These are phyloP conservation scores for Pseudozyma pruni DNA, from an alignment of 1,284 basidiomycete species.

Conservation along the genomic window DNA sequence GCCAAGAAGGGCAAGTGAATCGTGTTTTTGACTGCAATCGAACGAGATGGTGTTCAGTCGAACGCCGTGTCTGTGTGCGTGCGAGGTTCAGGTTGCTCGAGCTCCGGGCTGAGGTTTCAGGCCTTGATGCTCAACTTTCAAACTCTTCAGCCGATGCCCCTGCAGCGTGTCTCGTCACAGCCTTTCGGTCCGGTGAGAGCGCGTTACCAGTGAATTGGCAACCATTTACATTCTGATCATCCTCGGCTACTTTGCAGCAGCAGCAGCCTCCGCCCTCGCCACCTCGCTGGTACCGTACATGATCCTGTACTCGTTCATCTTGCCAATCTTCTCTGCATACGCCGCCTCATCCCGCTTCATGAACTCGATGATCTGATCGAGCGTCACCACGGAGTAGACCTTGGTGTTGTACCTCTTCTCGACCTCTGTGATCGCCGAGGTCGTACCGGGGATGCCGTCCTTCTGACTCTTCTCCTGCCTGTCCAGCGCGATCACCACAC, in stretches of 20 bases:
- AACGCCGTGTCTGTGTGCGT: not conserved
- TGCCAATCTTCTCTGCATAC: constrained; percentile 74
- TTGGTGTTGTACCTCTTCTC: constrained; percentile 78
- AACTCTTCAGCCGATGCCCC: too few species aligned
- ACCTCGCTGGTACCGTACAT: constrained; percentile 75
- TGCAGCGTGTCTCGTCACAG: too few species aligned
- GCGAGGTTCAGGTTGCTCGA: too few species aligned
- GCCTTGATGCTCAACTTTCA: too few species aligned
- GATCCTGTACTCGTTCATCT: constrained; percentile 83
- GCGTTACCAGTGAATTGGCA: not conserved
- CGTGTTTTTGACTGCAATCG: not conserved
- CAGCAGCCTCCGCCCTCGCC: constrained; percentile 25
- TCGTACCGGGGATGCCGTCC: constrained; percentile 63
- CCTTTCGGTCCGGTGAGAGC: too few species aligned
- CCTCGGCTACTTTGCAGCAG: constrained; percentile 1
- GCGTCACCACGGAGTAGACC: constrained; percentile 79
- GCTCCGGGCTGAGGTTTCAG: too few species aligned
- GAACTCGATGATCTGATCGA: constrained; percentile 87
- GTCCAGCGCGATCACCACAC: constrained; percentile 90
- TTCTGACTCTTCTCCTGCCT: constrained; percentile 83
- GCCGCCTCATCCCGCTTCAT: constrained; percentile 75
- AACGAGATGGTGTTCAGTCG: constrained; percentile 1
- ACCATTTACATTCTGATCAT: not conserved
- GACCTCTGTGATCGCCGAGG: constrained; percentile 75
- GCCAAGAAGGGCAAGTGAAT: constrained; percentile 29